Evolutionary conservation across 139 green algal species (phyloP).

Genomic region (Picochlorum costavermella): DNA sequence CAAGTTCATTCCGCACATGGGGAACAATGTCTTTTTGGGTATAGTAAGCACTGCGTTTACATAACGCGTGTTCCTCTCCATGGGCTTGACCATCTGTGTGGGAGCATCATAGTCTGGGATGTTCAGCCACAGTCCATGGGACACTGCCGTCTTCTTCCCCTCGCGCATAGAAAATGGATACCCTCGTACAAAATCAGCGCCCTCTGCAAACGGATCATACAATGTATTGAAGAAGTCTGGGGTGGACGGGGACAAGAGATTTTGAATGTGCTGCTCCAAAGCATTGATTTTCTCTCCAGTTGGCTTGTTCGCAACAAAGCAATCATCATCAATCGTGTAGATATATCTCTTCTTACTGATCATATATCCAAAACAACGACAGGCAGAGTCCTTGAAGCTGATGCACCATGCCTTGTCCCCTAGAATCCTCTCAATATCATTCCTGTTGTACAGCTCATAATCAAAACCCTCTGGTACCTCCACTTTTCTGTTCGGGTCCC

Average conservation of each 20-base stretch:
- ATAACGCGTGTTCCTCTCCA: constrained; percentile 88
- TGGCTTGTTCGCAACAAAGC: constrained; percentile 81
- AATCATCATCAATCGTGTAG: constrained; percentile 96
- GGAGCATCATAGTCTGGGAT: constrained; percentile 97
- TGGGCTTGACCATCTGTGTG: constrained; percentile 94
- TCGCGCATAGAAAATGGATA: constrained; percentile 81
- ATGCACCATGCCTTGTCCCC: constrained; percentile 91
- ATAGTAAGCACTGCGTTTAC: constrained; percentile 93
- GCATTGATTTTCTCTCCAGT: constrained; percentile 84
- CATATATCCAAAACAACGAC: constrained; percentile 92
- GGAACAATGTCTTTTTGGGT: constrained; percentile 89
- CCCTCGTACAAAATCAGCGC: constrained; percentile 66
- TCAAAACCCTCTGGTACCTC: constrained; percentile 71
- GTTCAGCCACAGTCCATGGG: constrained; percentile 95
- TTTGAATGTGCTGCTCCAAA: constrained; percentile 91
- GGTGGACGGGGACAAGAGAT: constrained; percentile 84
- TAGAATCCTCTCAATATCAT: constrained; percentile 92
- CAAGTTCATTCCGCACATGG: constrained; percentile 98
- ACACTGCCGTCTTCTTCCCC: constrained; percentile 81
- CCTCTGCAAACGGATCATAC: constrained; percentile 84
- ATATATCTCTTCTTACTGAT: constrained; percentile 91
- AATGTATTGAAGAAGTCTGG: constrained; percentile 98
- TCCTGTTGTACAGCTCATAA: constrained; percentile 91
- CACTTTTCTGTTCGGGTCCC: constrained; percentile 73
- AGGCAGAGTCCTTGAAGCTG: constrained; percentile 91